phyloP scores from a whole-genome alignment of 352 stramenopile species.

The Globisporangium apiculatum region DNA sequence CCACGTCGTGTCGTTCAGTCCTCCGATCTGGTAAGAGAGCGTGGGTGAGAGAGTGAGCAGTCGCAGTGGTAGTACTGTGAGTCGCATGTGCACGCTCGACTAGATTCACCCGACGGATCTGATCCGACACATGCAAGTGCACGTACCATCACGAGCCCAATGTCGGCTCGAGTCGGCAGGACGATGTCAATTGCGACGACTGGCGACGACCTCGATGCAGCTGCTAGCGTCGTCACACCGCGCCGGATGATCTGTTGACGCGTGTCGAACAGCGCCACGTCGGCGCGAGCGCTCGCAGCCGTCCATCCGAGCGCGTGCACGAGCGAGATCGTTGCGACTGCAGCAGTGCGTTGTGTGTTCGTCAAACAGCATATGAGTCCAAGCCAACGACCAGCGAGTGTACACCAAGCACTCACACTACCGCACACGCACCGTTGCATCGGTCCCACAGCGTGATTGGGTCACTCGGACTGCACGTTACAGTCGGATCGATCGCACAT shows the following conservation, averaged over 20 bases:
- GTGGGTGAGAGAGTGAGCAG: background rate
- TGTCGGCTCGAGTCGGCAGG: background rate
- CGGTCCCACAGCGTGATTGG: constrained; percentile 19
- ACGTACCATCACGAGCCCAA: constrained; percentile 11
- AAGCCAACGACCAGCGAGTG: background rate
- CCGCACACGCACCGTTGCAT: constrained; percentile 23
- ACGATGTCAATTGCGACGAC: constrained; percentile 3
- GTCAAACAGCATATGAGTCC: no score
- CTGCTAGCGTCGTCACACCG: constrained; percentile 5
- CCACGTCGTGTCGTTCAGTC: constrained; percentile 9
- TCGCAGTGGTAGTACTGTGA: background rate
- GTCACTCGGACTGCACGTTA: background rate
- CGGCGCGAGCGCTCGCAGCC: constrained; percentile 3
- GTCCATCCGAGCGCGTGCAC: constrained; percentile 12
- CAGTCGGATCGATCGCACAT: constrained; percentile 17
- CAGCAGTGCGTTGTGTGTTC: background rate
- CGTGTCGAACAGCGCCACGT: constrained; percentile 17
- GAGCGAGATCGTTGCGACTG: constrained; percentile 27
- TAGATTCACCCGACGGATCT: background rate
- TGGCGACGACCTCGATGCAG: background rate
- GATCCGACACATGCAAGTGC: background rate
- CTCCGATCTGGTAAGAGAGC: constrained; percentile 13
- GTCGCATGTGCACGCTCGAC: no score
- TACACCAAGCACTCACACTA: background rate
- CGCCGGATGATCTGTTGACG: constrained; percentile 13